Evolutionary conservation across 2,329 filamentous ascomycete species (phyloP), one percentile per base, ranked within the genome.

Genomic region (Simplicillium aogashimaense): DNA sequence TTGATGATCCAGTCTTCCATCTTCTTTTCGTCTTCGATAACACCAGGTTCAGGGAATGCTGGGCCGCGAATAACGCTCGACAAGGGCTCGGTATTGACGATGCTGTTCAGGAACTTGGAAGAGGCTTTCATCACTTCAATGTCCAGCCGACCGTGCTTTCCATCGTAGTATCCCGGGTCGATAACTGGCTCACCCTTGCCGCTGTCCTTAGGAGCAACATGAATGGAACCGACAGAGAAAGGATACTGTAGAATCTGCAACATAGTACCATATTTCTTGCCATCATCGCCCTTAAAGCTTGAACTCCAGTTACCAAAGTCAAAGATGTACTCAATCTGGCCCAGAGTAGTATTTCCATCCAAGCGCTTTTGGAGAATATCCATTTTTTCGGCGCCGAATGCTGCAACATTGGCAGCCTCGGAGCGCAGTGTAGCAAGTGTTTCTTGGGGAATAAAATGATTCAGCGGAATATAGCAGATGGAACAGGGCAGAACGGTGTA

Each of bases 381-480:
- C 3, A 47, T 48, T 30, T 60, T 53, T 2, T 56, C 48, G 0
- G 48, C 29, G 13, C 49, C 40, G 20, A 49, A 49, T 1, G 37
- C 47, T 2, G 48, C 45, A 2, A 56, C 16, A 1, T 39, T 28
- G 25, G 49, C 48, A 1, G 53, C 53, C 11, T 43, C 50, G 10
- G 48, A 25, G 15, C 47, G 29, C 0, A 60, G 35, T 1, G 40
- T 16, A 1, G 45, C 40, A 7, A 66, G 48, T 5, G 42, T 32
- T 1, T 53, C 40, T 4, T 35, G 34, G 0, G 58, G 43, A 0
- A 64, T 42, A n/a, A 63, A 48, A 3, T 60, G 56, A 0, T 58
- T 53, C 4, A 66, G 45, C 1, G 68, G 64, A 0, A 69, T 50
- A 40, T 70, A 72, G 39, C 57, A 52, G 18, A 69, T 54, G 7